Evolutionary conservation across 2,329 filamentous ascomycete genomes (phyloP), one percentile per base, ranked within the genome.

Genomic region (Pyrenochaeta sp.): DNA sequence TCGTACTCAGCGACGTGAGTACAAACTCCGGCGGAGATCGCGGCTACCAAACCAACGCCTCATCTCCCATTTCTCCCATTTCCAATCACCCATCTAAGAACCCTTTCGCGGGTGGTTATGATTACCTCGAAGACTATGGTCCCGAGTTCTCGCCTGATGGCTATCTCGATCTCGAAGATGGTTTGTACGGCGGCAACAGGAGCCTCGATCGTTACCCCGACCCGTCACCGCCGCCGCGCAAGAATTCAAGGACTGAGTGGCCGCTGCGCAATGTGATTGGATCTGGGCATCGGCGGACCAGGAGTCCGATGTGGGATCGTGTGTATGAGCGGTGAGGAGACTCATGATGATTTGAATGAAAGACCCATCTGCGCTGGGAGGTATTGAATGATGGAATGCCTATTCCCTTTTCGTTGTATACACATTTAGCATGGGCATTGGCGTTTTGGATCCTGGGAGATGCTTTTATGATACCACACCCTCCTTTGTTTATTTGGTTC

Each of bases 51-150:
- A 48, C 41, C 6, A 48, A 56, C 6, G 30, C 48, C 8, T 49
- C 57, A 2, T 48, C 48, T 3, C 43, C 58, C 7, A 40, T 51
- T 6, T 61, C 58, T 2, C 56, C 60, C 19, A 27, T 41, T 1
- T 45, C 46, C n/a, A 31, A 42, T 17, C 51, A 53, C 28, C 41
- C 44, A 3, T 28, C 50, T 0, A 36, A 43, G 6, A 63, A 68
- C 20, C 63, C 64, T 2, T 69, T 67, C 35, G 46, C 38, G 8
- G 60, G 60, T 24, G 54, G 59, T 6, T 51, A 62, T 26, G 38
- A 41, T 3, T 69, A 69, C 30, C 47, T 63, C 11, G 67, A 70
- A 24, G 63, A 68, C 41, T 68, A 67, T 21, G 63, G 63, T 3
- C 61, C 66, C 2, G 66, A 68, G 28, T 69, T 60, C 30, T 36